Evolutionary conservation across 1,284 basidiomycete genomes (phyloP).

Genomic region (Tilletia walkeri): DNA sequence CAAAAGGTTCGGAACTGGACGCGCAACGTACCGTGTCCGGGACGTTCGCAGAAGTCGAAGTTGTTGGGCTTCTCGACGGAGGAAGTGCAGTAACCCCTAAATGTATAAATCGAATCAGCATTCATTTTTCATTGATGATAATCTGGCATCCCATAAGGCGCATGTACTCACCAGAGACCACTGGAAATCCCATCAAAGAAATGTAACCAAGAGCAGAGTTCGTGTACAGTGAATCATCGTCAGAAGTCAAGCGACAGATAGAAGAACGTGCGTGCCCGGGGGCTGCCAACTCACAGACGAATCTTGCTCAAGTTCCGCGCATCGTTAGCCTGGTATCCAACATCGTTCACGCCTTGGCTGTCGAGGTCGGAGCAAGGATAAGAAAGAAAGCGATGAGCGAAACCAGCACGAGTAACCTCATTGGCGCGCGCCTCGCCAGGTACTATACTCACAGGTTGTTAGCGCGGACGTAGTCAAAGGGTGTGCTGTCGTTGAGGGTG

Average conservation of each 20-base stretch:
- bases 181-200: neutral
- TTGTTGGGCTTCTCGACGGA: slow-evolving; percentile 21
- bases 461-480: slow-evolving; percentile 30
- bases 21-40: slow-evolving; percentile 17
- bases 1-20: neutral
- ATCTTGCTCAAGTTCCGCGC: slow-evolving; percentile 8
- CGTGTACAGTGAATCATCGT: too few relatives aligned
- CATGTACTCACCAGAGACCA: slow-evolving; percentile 1
- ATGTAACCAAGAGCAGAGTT: too few relatives aligned
- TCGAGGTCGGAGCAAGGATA: slow-evolving; percentile 21
- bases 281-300: neutral
- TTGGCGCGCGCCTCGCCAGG: too few relatives aligned
- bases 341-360: slow-evolving; percentile 18
- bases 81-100: slow-evolving; percentile 33
- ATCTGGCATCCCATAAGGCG: too few relatives aligned
- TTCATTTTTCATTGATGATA: too few relatives aligned
- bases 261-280: too few relatives aligned
- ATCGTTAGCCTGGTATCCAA: neutral
- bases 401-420: neutral
- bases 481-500: slow-evolving; percentile 30
- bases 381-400: slow-evolving; percentile 26
- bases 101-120: neutral
- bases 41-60: slow-evolving; percentile 30
- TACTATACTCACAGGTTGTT: neutral
- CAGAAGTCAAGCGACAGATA: too few relatives aligned